Evolutionary conservation across 306 rosid species (phyloP), one percentile per base, ranked within the genome.

Genomic region (Castanospermum australe): DNA sequence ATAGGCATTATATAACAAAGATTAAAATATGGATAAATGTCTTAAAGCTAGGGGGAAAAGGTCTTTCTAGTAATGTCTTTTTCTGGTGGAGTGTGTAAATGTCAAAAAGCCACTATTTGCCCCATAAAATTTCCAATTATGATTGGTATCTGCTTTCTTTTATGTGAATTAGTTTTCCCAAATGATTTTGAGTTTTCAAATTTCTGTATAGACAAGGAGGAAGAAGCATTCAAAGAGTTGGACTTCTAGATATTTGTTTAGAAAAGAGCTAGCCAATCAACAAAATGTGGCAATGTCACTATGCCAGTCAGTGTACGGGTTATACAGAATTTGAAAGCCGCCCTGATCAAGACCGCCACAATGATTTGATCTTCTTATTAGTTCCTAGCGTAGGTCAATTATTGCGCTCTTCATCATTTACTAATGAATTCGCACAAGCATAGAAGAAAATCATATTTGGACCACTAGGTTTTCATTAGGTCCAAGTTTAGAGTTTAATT

Each of bases 1-100:
- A 84, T 67, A 56, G 88, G 88, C 84, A 72, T 76, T 86, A 70
- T 81, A 60, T 81, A 71, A 45, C 25, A 45, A 25, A 65, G 48
- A 60, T 48, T 79, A 38, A 44, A 75, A 72, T 47, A 70, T 79
- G 14, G 0, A 60, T 7, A 51, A 57, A 32, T 84, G 72, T 30
- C 69, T 17, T 48, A 60, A 71, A 71, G 69, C 42, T 39, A 75
- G 17, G 50, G 44, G 78, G 67, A 33, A 45, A 25, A 35, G 71
- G 35, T 14, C 72, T 77, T 60, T 65, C 56, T 47, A 30, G 62
- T 80, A 74, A 67, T 60, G 79, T n/a, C 38, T 75, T 79, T 78
- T 83, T 61, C 62, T 63, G 51, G 88, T 69, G 87, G 79, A 61
- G 85, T 66, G 60, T 35, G 30, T 25, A 73, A 86, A 71, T 85